phyloP scores from a whole-genome alignment of 495 filamentous ascomycete genomes.

The Penicillium arizonense region DNA sequence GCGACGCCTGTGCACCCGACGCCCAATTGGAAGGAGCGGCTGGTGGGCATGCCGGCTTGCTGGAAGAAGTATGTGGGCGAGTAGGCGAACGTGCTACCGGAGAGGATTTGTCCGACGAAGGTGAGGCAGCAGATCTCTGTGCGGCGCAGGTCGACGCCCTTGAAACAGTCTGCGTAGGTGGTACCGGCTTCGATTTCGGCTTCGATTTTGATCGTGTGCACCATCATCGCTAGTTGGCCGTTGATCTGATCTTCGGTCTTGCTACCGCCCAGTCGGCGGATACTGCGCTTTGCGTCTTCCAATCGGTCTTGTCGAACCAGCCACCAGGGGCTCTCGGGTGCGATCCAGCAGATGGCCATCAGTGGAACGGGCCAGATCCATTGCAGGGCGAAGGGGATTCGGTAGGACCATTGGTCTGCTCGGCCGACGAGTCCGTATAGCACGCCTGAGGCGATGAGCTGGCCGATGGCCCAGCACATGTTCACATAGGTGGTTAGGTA shows the following conservation, averaged over 20 bases:
- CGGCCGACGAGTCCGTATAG: constrained; percentile 46
- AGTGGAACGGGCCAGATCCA: constrained; percentile 67
- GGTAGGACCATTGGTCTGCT: constrained; percentile 42
- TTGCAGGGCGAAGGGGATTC: constrained; percentile 60
- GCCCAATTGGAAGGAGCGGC: constrained; percentile 51
- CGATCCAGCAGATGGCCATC: constrained; percentile 52
- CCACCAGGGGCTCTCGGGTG: constrained; percentile 66
- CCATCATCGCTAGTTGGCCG: constrained; percentile 54
- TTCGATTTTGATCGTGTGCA: constrained; percentile 62
- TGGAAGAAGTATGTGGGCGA: constrained; percentile 72
- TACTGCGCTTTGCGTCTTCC: constrained; percentile 42
- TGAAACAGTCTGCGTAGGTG: constrained; percentile 68
- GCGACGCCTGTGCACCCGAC: constrained; percentile 57
- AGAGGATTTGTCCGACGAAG: constrained; percentile 73
- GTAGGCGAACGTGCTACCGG: constrained; percentile 68
- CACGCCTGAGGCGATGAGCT: constrained; percentile 55
- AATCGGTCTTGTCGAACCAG: constrained; percentile 54
- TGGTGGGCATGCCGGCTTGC: constrained; percentile 59
- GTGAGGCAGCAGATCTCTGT: constrained; percentile 69
- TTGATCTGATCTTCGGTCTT: constrained; percentile 51
- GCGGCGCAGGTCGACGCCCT: constrained; percentile 63
- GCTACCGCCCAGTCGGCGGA: constrained; percentile 37
- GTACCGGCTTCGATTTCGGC: constrained; percentile 54
- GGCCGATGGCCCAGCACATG: constrained; percentile 67
- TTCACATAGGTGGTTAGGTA: constrained; percentile 61